phyloP scores from a whole-genome alignment of 768 basidiomycete genomes.

The Porpolomopsis calyptriformis region DNA sequence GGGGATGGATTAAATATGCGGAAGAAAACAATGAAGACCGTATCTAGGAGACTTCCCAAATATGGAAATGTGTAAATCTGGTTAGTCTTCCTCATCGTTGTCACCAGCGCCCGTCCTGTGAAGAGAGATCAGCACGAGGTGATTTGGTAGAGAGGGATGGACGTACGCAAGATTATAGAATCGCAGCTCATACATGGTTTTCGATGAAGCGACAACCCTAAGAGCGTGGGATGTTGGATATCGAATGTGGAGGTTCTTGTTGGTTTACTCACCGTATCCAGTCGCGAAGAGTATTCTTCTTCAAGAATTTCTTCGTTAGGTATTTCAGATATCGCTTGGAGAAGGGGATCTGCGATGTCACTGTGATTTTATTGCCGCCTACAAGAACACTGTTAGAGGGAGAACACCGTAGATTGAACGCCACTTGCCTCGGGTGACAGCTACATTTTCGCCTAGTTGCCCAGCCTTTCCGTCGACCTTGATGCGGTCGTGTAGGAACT shows the following conservation, averaged over 20 bases:
- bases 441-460: constrained; percentile 82
- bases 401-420: constrained; percentile 8
- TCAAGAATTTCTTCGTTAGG: constrained; percentile 97
- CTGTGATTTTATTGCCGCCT: constrained; percentile 76
- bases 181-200: constrained; percentile 88
- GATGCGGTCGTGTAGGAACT: constrained; percentile 88
- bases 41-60: too few species aligned
- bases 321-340: constrained; percentile 99
- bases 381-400: constrained; percentile 5
- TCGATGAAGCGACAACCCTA: constrained; percentile 85
- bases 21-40: too few species aligned
- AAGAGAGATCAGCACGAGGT: constrained; percentile 9
- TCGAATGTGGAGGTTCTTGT: neutral
- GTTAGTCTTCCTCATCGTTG: constrained; percentile 26
- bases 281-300: constrained; percentile 92
- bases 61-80: too few species aligned
- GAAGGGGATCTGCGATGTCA: constrained; percentile 80
- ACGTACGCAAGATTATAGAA: constrained; percentile 91
- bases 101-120: constrained; percentile 23
- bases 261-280: constrained; percentile 71
- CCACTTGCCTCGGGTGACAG: constrained; percentile 79
- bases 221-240: constrained; percentile 3
- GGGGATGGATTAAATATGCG: too few species aligned
- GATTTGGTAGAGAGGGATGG: constrained; percentile 1
- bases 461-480: constrained; percentile 91